Conservation (phyloP, 345 rosid genomes). For the Raphanus raphanistrum region DNA sequence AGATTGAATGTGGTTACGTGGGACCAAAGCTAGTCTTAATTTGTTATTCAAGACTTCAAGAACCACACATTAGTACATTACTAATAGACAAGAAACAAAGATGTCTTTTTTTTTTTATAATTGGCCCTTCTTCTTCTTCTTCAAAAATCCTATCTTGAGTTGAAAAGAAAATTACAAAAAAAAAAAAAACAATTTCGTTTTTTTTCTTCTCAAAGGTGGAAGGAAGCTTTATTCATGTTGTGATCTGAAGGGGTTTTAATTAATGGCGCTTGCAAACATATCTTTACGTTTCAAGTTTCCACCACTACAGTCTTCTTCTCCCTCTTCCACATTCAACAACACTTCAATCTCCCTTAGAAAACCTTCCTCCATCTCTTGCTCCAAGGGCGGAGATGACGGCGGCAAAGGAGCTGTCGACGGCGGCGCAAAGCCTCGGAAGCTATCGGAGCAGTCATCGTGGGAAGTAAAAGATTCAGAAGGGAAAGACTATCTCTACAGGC, state of each 20-base stretch:
- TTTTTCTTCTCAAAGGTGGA: not conserved
- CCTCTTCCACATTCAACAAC: constrained; percentile 28
- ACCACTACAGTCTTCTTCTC: constrained; percentile 27
- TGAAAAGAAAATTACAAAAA: not conserved
- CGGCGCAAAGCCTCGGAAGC: constrained; percentile 31
- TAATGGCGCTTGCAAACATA: constrained; percentile 41
- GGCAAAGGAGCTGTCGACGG: constrained; percentile 17
- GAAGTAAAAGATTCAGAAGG: constrained; percentile 80
- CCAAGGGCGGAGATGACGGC: constrained; percentile 29
- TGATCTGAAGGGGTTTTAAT: not conserved
- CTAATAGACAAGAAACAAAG: not conserved
- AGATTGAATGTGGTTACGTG: not conserved
- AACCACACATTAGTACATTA: constrained; percentile 1
- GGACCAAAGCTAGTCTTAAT: constrained; percentile 19
- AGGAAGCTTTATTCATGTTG: not conserved
- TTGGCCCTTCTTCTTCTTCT: constrained; percentile 27
- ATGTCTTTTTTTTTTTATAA: not conserved
- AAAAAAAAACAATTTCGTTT: not conserved
- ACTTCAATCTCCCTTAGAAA: constrained; percentile 18
- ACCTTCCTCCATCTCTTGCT: constrained; percentile 40
- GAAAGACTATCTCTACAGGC: constrained; percentile 73
- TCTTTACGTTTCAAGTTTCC: constrained; percentile 36
- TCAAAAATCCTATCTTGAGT: constrained; percentile 8
- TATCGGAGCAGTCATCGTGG: constrained; percentile 94
- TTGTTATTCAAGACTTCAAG: not conserved